Evolutionary conservation across 2,329 filamentous ascomycete genomes (phyloP), one percentile per base, ranked within the genome.

Genomic region (Daldinia sp.): DNA sequence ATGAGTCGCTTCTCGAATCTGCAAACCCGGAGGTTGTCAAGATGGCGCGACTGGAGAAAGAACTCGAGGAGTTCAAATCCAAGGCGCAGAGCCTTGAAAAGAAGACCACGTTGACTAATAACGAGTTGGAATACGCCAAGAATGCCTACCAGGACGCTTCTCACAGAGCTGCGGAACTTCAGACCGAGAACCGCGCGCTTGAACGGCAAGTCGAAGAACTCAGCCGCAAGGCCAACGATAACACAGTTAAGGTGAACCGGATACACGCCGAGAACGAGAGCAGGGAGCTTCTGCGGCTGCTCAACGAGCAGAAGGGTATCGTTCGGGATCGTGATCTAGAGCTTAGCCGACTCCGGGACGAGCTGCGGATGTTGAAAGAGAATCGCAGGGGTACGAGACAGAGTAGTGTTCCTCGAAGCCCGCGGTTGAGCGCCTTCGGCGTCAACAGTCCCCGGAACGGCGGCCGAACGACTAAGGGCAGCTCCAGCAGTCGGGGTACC

Each of bases 61-160:
- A 80, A 13, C 78, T 85, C 3, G 75, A 76, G 2, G 82, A 84
- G 42, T 77, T 78, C 0, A 80, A 79, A 20, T 74, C 81, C 4
- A 80, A 81, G 59, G 78, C 81, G 4, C 77, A 82, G 3, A 66
- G 73, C 5, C 74, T 82, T 3, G 79, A 84, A 70, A 82, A 82
- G 73, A 81, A 79, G 58, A 39, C 79, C 2, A 68, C 72, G 2
- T 72, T 72, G 13, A 69, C 77, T 1, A 78, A 85, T 30, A 81
- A 80, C 13, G 86, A 89, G 3, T 79, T 84, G 28, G 86, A 89
- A 1, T 92, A 89, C 73, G 80, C 84, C 12, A 85, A 87, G 59
- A 82, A 82, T 3, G 81, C 84, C 9, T 92, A 92, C 73, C 89
- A 91, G 72, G 81, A 85, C 23, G 84, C 86, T 0, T 88, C 87